Percentiles rank a stretch among this genome's conserved stretches.
phyloP scores from a whole-genome alignment of 208 protist species.

The Trichomonas tenax region DNA sequence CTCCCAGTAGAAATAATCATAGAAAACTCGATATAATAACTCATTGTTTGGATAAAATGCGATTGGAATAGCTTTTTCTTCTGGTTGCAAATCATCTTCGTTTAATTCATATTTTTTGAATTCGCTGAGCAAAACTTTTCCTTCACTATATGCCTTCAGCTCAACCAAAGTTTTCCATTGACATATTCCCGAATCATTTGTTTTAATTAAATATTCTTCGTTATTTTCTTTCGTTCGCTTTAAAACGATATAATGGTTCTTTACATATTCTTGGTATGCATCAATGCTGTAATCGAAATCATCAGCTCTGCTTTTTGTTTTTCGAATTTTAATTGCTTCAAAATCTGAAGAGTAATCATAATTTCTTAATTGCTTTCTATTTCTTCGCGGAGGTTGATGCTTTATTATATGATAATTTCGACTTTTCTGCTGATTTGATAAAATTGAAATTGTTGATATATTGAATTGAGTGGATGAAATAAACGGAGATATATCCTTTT shows the following conservation, averaged over 20 bases:
- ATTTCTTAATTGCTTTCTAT: neutral
- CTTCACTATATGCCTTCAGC: neutral
- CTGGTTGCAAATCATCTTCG: neutral
- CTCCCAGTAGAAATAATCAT: neutral
- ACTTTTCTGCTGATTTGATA: too few species aligned
- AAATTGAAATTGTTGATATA: too few species aligned
- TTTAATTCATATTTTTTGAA: neutral
- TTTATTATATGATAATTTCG: neutral
- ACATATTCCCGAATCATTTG: neutral
- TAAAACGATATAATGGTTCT: neutral
- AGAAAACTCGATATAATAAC: neutral
- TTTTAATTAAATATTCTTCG: neutral
- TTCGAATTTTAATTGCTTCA: neutral
- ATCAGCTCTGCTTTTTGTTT: neutral
- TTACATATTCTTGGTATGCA: neutral
- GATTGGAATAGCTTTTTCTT: neutral
- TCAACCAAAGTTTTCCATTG: neutral
- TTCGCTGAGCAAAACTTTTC: neutral
- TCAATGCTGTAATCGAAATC: neutral
- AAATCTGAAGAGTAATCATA: neutral
- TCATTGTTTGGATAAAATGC: neutral
- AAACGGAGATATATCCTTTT: too few species aligned
- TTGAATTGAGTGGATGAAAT: too few species aligned
- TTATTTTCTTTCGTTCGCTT: neutral
- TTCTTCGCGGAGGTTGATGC: neutral